phyloP scores from a whole-genome alignment of 371 early-diverging fungal genomes.

The Mucor circinelloides region DNA sequence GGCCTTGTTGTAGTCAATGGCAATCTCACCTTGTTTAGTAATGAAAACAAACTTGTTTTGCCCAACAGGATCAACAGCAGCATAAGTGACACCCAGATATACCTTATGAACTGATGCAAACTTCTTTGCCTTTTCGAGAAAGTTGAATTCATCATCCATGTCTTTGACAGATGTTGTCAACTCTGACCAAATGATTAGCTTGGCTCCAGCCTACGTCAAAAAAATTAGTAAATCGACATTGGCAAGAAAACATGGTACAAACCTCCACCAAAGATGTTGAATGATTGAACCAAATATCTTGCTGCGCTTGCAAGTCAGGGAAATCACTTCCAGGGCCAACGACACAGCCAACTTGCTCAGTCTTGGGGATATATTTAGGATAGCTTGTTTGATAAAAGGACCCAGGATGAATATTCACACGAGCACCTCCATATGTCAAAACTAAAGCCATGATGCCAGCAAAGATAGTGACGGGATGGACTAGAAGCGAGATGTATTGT shows the following conservation, averaged over 20 bases:
- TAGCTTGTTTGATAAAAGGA: conserved; percentile 38
- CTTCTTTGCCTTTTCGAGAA: conserved; percentile 31
- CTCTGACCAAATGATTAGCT: conserved; percentile 56
- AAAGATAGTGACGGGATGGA: conserved; percentile 21
- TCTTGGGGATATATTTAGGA: conserved; percentile 29
- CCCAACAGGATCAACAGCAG: conserved; percentile 16
- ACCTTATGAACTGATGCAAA: conserved; percentile 40
- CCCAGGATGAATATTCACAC: conserved; percentile 22
- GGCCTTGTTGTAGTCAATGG: conserved; percentile 55
- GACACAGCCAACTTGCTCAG: conserved; percentile 39
- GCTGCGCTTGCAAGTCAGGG: conserved; percentile 7
- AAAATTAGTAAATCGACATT: neutral
- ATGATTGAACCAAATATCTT: conserved; percentile 34
- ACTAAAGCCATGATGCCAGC: conserved; percentile 9
- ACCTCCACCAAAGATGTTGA: conserved; percentile 27
- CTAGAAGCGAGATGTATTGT: neutral
- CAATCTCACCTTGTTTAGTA: conserved; percentile 47
- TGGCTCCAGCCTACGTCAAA: conserved; percentile 35
- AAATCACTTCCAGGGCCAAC: conserved; percentile 26
- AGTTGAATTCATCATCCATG: conserved; percentile 20
- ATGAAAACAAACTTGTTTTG: conserved; percentile 54
- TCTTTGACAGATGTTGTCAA: conserved; percentile 24
- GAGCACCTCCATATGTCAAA: conserved; percentile 29
- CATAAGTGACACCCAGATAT: conserved; percentile 48
- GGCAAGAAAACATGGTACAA: neutral